phyloP scores from a whole-genome alignment of 306 rosid species.

The Cicer judaicum region DNA sequence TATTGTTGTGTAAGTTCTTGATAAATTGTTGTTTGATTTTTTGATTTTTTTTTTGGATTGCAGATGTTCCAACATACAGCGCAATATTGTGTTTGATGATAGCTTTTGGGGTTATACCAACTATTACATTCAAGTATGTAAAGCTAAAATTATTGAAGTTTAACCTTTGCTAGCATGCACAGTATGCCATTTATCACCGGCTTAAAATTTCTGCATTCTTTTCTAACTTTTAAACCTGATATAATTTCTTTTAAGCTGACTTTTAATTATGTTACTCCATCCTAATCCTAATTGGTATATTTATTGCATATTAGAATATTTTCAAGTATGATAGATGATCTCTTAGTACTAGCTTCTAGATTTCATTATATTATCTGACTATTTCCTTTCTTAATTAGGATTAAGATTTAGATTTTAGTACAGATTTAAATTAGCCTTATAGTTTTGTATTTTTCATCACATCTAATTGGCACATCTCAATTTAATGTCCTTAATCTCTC shows the following conservation, averaged over 20 bases:
- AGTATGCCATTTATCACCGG: background rate
- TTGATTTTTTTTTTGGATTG: constrained; percentile 37
- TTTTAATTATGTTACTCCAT: background rate
- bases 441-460: background rate
- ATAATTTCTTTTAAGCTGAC: constrained; percentile 19
- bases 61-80: constrained; percentile 66
- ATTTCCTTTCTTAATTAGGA: background rate
- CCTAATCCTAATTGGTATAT: background rate
- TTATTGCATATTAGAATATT: background rate
- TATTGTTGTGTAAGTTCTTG: constrained; percentile 15
- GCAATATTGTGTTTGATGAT: constrained; percentile 68
- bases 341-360: background rate
- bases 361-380: background rate
- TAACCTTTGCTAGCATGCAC: constrained; percentile 20
- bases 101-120: constrained; percentile 79
- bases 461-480: background rate
- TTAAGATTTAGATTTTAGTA: background rate
- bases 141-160: constrained; percentile 29
- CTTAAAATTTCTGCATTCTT: constrained; percentile 8
- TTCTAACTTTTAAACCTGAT: constrained; percentile 10
- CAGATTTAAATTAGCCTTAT: background rate
- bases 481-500: background rate
- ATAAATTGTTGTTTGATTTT: constrained; percentile 35
- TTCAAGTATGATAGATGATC: background rate
- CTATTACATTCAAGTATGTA: constrained; percentile 77